Conservation (phyloP, 305 asterid species). For the Solanum hybrid region DNA sequence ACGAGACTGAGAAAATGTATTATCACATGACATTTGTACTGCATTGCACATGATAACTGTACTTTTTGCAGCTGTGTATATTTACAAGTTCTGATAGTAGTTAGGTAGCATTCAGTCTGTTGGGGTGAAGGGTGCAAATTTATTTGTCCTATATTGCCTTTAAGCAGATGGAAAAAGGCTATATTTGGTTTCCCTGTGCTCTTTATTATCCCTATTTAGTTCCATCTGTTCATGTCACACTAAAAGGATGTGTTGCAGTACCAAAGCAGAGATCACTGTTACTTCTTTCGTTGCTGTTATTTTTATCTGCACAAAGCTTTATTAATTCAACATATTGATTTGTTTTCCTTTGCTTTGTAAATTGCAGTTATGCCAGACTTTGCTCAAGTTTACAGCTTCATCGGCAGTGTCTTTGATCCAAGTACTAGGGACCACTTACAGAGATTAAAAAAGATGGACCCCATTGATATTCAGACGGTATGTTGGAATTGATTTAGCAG, state of each 20-base stretch:
- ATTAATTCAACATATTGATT: not conserved
- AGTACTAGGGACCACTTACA: slow-evolving; percentile 50
- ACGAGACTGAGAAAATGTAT: not conserved
- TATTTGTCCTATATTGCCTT: not conserved
- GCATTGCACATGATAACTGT: not conserved
- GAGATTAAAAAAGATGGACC: slow-evolving; percentile 60
- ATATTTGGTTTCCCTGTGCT: not conserved
- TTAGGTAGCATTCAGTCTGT: not conserved
- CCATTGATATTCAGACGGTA: slow-evolving; percentile 77
- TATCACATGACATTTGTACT: not conserved
- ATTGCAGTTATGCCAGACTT: slow-evolving; percentile 75
- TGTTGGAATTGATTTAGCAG: slow-evolving; percentile 8
- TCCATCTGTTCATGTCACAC: not conserved
- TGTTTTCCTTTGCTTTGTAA: not conserved
- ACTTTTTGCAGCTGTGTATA: not conserved
- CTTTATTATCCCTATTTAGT: not conserved
- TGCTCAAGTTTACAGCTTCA: slow-evolving; percentile 69
- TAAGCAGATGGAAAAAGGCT: not conserved
- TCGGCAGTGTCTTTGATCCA: slow-evolving; percentile 90
- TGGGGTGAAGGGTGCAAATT: not conserved
- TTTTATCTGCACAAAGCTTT: not conserved
- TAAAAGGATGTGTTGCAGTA: not conserved
- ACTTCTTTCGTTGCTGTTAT: not conserved
- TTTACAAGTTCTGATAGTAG: not conserved
- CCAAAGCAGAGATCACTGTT: not conserved